Conservation (phyloP, 768 basidiomycete species). For the Coprinopsis strossmayeri region DNA sequence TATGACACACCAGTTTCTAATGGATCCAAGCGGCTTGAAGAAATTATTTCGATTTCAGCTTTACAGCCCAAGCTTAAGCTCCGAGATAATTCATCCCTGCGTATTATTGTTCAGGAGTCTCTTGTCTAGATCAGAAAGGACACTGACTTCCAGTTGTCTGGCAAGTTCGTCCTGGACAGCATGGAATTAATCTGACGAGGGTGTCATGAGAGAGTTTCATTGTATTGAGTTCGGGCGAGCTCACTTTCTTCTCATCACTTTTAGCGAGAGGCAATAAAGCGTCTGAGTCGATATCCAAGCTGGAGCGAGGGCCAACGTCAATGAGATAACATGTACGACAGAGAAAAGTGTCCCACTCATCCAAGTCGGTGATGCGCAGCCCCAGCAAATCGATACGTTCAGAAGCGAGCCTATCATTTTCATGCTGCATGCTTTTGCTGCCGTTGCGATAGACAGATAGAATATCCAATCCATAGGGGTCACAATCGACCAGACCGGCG, state of each 20-base stretch:
- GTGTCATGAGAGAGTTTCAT: not conserved
- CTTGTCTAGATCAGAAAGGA: not conserved
- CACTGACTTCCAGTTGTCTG: constrained; percentile 60
- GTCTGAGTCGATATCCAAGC: constrained; percentile 42
- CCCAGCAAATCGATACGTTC: constrained; percentile 73
- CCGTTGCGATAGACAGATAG: constrained; percentile 84
- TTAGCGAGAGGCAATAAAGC: constrained; percentile 60
- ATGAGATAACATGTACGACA: not conserved
- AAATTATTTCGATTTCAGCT: constrained; percentile 84
- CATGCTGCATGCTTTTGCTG: constrained; percentile 63
- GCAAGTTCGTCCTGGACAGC: constrained; percentile 45
- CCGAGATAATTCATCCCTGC: constrained; percentile 71
- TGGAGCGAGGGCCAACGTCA: constrained; percentile 34
- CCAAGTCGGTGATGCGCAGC: constrained; percentile 61
- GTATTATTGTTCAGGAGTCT: not conserved
- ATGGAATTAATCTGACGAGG: constrained; percentile 52
- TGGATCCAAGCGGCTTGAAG: constrained; percentile 5
- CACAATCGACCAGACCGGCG: constrained; percentile 78
- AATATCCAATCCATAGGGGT: constrained; percentile 91
- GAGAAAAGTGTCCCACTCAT: constrained; percentile 34
- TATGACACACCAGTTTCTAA: not conserved
- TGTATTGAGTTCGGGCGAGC: constrained; percentile 7
- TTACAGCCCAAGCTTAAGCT: constrained; percentile 83
- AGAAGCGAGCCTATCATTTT: constrained; percentile 62
- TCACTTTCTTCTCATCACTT: constrained; percentile 72